phyloP scores from a whole-genome alignment of 257 asterid species.

The Fraxinus pennsylvanica region DNA sequence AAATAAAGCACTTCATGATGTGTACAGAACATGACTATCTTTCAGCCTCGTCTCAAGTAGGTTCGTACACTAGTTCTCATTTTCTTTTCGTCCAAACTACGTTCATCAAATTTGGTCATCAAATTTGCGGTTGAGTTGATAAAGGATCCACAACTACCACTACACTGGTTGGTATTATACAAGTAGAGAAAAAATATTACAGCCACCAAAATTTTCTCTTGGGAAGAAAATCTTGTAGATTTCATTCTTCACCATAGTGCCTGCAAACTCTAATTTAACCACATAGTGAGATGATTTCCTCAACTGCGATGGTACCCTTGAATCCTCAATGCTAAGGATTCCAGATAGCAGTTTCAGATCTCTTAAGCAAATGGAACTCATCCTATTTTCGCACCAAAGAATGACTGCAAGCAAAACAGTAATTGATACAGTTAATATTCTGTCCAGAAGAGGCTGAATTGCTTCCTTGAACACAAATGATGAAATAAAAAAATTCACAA shows the following conservation, averaged over 20 bases:
- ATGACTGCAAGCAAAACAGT: not conserved
- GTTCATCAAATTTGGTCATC: not conserved
- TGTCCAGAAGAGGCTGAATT: not conserved
- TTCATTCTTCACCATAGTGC: not conserved
- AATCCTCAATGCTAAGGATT: not conserved
- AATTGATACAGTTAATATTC: not conserved
- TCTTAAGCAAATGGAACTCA: not conserved
- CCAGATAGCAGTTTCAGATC: not conserved
- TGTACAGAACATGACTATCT: too few species aligned
- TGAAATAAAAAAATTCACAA: too few species aligned
- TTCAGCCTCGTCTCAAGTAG: not conserved
- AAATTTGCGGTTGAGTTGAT: not conserved
- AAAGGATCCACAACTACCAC: not conserved
- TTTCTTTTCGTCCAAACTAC: not conserved
- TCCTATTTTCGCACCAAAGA: conserved; percentile 2
- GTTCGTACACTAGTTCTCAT: not conserved
- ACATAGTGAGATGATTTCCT: not conserved
- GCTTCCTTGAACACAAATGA: too few species aligned
- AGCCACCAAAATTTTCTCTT: too few species aligned
- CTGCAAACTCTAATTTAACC: too few species aligned
- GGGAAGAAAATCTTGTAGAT: too few species aligned
- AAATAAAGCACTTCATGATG: too few species aligned
- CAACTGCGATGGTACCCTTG: too few species aligned
- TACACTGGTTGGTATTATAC: not conserved
- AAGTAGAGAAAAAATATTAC: too few species aligned